phyloP scores from a whole-genome alignment of 2,329 filamentous ascomycete genomes.

The Aspergillus neoniger region DNA sequence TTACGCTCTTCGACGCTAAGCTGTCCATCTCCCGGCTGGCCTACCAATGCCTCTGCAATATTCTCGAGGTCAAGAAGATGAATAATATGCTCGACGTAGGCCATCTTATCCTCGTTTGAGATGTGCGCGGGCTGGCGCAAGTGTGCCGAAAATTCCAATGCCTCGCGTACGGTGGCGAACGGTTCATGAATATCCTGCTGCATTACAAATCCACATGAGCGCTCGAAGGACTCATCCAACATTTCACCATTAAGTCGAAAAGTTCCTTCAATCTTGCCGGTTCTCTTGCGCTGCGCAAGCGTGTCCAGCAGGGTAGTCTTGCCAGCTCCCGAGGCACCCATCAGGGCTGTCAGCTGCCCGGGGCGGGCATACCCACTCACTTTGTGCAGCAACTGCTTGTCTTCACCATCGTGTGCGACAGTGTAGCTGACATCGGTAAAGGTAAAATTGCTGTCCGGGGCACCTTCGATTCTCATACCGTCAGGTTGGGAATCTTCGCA shows the following conservation, averaged over 20 bases:
- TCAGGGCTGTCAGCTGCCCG: slow-evolving; percentile 4
- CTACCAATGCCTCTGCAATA: slow-evolving; percentile 2
- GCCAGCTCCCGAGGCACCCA: slow-evolving; percentile 4
- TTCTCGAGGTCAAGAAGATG: background rate
- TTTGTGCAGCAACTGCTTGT: background rate
- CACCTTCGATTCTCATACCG: too few species aligned
- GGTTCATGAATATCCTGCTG: slow-evolving; percentile 8
- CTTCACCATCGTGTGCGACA: background rate
- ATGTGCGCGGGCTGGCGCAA: background rate
- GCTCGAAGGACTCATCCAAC: background rate
- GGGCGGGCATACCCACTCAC: slow-evolving; percentile 5
- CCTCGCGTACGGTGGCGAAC: slow-evolving; percentile 2
- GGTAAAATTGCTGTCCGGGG: background rate
- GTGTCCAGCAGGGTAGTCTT: slow-evolving; percentile 8
- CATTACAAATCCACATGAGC: background rate
- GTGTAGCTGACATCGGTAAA: background rate
- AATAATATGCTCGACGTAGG: slow-evolving; percentile 1
- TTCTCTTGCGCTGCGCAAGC: background rate
- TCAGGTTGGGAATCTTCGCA: too few species aligned
- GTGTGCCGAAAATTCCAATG: slow-evolving; percentile 5
- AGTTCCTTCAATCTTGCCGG: too few species aligned
- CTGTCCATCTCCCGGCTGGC: background rate
- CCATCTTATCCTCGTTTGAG: slow-evolving; percentile 1
- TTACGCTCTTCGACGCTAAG: slow-evolving; percentile 2
- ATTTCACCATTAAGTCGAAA: too few species aligned